Percentiles rank a stretch among this genome's conserved stretches.
phyloP scores from a whole-genome alignment of 192 early-diverging fungal species.

The Phycomyces blakesleeanus region DNA sequence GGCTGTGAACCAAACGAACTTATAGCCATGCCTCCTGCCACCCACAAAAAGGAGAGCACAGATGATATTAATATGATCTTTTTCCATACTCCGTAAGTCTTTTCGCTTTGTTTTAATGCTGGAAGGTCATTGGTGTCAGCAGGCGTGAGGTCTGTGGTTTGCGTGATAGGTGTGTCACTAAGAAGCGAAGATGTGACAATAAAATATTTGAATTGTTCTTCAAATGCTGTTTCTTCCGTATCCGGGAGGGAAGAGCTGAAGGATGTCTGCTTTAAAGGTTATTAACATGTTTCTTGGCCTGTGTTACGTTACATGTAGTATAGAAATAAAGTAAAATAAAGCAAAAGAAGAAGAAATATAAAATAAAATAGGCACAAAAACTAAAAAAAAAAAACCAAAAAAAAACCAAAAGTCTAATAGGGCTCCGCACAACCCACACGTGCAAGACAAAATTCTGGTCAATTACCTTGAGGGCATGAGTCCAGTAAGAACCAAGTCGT shows the following conservation, averaged over 20 bases:
- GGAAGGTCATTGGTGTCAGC: not conserved
- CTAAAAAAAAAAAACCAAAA: no score
- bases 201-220: slow-evolving; percentile 58
- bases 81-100: not conserved
- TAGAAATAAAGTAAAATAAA: not conserved
- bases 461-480: not conserved
- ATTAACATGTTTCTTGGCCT: not conserved
- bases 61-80: not conserved
- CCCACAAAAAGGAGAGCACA: not conserved
- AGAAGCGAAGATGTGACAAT: slow-evolving; percentile 53
- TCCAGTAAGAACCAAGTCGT: not conserved
- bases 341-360: not conserved
- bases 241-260: slow-evolving; percentile 31
- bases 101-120: not conserved
- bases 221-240: slow-evolving; percentile 49
- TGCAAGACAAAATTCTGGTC: not conserved
- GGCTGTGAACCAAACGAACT: not conserved
- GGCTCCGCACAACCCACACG: slow-evolving; percentile 4
- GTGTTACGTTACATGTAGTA: not conserved
- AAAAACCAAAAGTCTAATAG: not conserved
- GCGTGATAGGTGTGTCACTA: slow-evolving; percentile 37
- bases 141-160: slow-evolving; percentile 3
- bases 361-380: not conserved
- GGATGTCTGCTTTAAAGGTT: not conserved
- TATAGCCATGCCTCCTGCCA: not conserved